Base-by-base conservation (phyloP, 176 grass and related monocot genomes). In the Leersia perrieri region DNA sequence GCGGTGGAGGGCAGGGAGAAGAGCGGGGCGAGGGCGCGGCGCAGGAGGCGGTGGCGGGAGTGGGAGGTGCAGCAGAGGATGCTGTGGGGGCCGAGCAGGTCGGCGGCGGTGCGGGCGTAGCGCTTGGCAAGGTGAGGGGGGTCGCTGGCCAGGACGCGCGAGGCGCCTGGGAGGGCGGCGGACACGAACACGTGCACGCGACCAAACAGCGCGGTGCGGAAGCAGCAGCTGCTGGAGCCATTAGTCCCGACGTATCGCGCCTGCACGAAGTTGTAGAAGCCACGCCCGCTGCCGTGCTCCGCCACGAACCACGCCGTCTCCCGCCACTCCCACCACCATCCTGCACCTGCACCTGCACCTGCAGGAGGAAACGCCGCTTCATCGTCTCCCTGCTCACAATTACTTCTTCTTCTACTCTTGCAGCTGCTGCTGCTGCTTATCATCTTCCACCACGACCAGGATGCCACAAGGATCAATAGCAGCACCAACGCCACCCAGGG, bases 231-330 rank as follows among this genome's bases (percentile, higher is more conserved):
- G 70, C 35, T 92, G 72, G 39, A n/a, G n/a, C n/a, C n/a, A n/a
- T n/a, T n/a, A n/a, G n/a, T n/a, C n/a, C 85, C 53, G 25, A 88
- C 85, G 82, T 90, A 88, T 30, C 94, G 86, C 12, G 53, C 39
- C 22, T 71, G 66, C 63, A 97, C 92, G 78, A 97, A 97, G 73
- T 92, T 76, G 84, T 97, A 97, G 66, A 97, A 89, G 30, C 94
- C 94, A n/a, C 80, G 60, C 32, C 80, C 83, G 82, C 94, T 84
- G 66, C 88, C 73, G 33, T 88, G 86, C 82, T 80, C 92, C 11
- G 83, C 44, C 10, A 97, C 13, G 82, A 97, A 97, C n/a, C 85
- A 29, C 30, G 89, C 51, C 15, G 92, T 97, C 89, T 97, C 94
- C 51, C 51, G 51, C 51, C 18, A 23, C 22, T 23, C 20, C 51